Evolutionary conservation across 768 basidiomycete genomes (phyloP), one percentile per base, ranked within the genome.

Genomic region (Nidularia pulvinata): DNA sequence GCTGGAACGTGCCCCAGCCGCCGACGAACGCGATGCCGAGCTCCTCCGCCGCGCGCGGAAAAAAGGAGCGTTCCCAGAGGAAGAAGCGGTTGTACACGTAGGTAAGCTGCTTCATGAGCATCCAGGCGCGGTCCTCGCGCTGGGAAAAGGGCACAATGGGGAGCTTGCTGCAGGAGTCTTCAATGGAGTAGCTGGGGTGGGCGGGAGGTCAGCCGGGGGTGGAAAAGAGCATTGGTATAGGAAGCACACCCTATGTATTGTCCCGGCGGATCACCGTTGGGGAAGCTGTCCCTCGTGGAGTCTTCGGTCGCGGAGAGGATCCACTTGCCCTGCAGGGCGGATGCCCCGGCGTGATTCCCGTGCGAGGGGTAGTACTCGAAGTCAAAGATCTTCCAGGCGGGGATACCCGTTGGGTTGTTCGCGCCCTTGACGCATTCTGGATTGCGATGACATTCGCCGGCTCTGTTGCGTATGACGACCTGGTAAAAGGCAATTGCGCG

Each of bases 331-430:
- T 61, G 56, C 60, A 65, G 44, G 10, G 57, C 49, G 2, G 54
- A 57, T 3, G 55, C 55, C 11, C 60, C 54, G 35, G 44, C 49
- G 42, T 61, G 58, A 0, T 34, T 22, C 11, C 60, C 65, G 7
- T 61, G 52, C 3, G 64, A 58, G 11, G 59, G 53, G 63, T 66
- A 61, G 56, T 58, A 72, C 47, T 61, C 61, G 35, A 69, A 65
- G n/a, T 68, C 61, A 39, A 73, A 68, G 3, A 72, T 61, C 53
- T 70, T 74, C 71, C 71, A 74, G 7, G 63, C 64, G 0, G 71
- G 71, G 25, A 74, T 70, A 10, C 71, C 72, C 1, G 49, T 52
- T 1, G 71, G 70, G 50, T 72, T 68, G 5, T 50, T 47, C 2
- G 54, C 53, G 5, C 61, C 55, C 33, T 65, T 66, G 30, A 68